Evolutionary conservation across 495 filamentous ascomycete genomes (phyloP).

Genomic region (Parathielavia hyrcaniae): DNA sequence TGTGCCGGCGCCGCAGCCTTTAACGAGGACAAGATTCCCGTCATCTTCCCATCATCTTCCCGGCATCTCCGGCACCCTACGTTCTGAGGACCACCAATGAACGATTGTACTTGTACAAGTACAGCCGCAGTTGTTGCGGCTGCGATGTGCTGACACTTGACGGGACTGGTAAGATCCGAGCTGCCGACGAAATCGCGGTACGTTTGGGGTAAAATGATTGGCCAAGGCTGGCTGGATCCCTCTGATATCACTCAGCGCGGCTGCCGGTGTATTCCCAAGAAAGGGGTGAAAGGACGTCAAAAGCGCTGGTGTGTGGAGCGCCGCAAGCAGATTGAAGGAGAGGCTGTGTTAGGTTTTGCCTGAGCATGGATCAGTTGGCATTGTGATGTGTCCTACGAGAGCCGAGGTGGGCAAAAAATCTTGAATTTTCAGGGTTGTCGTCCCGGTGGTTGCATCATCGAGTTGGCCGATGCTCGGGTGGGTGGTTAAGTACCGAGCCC

Average conservation of each 20-base stretch:
- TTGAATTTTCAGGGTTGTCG: background rate
- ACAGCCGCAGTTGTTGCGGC: background rate
- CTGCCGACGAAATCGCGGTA: slow-evolving; percentile 1
- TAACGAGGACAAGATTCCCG: slow-evolving; percentile 25
- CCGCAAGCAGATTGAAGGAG: too few relatives aligned
- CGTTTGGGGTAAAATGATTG: background rate
- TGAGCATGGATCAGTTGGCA: too few relatives aligned
- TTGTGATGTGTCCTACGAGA: too few relatives aligned
- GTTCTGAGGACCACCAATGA: background rate
- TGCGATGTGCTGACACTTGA: background rate
- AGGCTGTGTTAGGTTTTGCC: too few relatives aligned
- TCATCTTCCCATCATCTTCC: slow-evolving; percentile 23
- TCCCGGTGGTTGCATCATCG: slow-evolving; percentile 3
- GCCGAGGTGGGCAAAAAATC: background rate
- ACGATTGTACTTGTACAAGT: background rate
- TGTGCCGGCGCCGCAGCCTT: slow-evolving; percentile 17
- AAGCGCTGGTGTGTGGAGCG: too few relatives aligned
- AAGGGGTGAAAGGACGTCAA: too few relatives aligned
- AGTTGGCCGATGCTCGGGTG: background rate
- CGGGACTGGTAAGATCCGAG: background rate
- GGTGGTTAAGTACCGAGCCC: background rate
- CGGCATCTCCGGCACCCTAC: slow-evolving; percentile 6
- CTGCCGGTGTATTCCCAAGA: too few relatives aligned
- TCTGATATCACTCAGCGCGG: too few relatives aligned
- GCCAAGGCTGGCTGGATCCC: background rate